Evolutionary conservation across 2,329 filamentous ascomycete genomes (phyloP), one percentile per base, ranked within the genome.

Genomic region (Moelleriella libera): DNA sequence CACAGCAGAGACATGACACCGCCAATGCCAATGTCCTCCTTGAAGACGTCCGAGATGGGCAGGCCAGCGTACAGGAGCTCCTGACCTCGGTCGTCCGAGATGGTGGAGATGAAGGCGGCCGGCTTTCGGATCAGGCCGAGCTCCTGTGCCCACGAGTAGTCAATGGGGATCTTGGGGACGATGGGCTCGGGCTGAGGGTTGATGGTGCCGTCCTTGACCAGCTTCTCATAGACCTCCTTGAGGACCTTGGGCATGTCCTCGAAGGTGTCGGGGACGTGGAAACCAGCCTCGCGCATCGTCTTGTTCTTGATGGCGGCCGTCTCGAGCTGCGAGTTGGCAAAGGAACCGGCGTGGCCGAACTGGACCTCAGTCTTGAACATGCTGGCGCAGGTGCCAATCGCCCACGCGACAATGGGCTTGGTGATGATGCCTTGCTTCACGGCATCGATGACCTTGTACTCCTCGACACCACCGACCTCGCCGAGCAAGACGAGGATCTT

Each of bases 301-400:
- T 92, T 82, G 82, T 98, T 98, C 87, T 98, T 98, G 69, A 78
- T 78, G 50, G 86, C 84, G 49, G 92, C 92, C 51, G 92, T 97
- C 80, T 98, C 92, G 60, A 98, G 88, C 71, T 96, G 86, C 50
- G 92, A 98, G 82, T 98, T 98, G 77, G 92, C 92, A 58, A 96
- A 96, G 47, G 92, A 88, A 71, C 92, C 92, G 60, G 92, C 92
- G 75, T 98, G 92, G 63, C 92, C 92, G 72, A 98, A 98, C 71
- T 98, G 92, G 43, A 98, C 92, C 76, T 98, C 92, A 41, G 92
- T 98, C 83, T 95, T 97, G 78, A 98, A 94, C 88, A 98, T 92
- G 78, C 87, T 90, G 54, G 92, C 92, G 69, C 94, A 96, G 60
- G 92, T 98, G 76, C 92, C 92, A 63, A 98, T 98, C 57, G 92